A percentile compares a stretch with the other conserved stretches of the same genome.
These are phyloP conservation scores for Tritrichomonas foetus DNA, from an alignment of 208 protist genomes.

Conservation along the genomic window DNA sequence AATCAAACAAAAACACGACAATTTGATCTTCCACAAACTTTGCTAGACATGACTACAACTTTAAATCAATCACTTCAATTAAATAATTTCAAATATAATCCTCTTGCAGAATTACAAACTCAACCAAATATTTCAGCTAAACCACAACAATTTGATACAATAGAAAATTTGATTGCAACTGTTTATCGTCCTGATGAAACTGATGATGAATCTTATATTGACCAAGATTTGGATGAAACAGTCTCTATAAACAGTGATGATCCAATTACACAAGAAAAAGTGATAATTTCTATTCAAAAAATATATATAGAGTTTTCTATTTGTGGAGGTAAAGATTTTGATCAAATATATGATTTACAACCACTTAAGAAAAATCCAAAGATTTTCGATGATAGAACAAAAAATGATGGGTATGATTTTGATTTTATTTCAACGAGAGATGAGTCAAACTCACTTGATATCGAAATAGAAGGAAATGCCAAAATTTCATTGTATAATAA, in stretches of 20 bases:
- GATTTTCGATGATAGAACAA: background rate
- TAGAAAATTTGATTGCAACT: background rate
- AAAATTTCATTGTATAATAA: background rate
- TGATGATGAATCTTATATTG: background rate
- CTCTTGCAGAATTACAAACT: too few species aligned
- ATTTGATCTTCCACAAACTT: background rate
- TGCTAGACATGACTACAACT: background rate
- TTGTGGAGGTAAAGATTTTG: background rate
- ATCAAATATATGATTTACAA: background rate
- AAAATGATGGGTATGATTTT: background rate
- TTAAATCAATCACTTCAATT: background rate
- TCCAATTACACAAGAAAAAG: background rate
- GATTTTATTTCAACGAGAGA: background rate
- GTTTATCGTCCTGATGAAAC: background rate
- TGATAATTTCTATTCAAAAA: background rate
- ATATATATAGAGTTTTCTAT: background rate
- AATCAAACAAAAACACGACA: background rate
- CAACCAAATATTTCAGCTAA: background rate
- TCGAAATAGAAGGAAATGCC: background rate
- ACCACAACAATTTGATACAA: background rate
- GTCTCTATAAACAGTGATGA: too few species aligned
- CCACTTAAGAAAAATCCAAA: background rate
- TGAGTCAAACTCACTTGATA: background rate
- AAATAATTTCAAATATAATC: background rate
- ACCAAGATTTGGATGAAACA: background rate